A percentile compares a stretch with the other conserved stretches of the same genome.
Conservation (phyloP, 768 basidiomycete species). For the Leccinum rimulosum region DNA sequence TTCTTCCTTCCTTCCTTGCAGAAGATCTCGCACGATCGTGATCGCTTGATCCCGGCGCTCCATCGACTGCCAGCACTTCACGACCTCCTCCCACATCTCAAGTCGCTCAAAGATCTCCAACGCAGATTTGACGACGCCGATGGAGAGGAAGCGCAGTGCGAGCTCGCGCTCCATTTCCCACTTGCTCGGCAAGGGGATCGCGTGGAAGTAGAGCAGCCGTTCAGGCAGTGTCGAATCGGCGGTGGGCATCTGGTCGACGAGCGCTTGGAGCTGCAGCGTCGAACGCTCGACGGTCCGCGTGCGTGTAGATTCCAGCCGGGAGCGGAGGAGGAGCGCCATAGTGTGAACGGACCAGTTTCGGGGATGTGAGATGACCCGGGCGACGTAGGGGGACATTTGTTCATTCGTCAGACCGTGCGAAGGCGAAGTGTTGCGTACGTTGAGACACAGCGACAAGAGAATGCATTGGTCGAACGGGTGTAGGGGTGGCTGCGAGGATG, state of each 20-base stretch:
- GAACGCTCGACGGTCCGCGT: slow-evolving; percentile 93
- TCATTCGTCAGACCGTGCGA: slow-evolving; percentile 86
- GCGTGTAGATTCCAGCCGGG: slow-evolving; percentile 83
- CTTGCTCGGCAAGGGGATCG: slow-evolving; percentile 77
- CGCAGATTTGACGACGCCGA: slow-evolving; percentile 89
- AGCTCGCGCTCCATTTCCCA: slow-evolving; percentile 96
- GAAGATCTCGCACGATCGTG: slow-evolving; percentile 76
- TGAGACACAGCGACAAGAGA: slow-evolving; percentile 86
- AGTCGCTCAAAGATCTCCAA: slow-evolving; percentile 91
- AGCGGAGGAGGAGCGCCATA: slow-evolving; percentile 91
- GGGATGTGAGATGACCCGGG: slow-evolving; percentile 86
- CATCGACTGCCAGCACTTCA: slow-evolving; percentile 80
- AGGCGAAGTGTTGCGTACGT: slow-evolving; percentile 86
- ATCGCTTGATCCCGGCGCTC: slow-evolving; percentile 79
- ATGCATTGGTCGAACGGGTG: slow-evolving; percentile 94
- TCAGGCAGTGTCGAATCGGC: slow-evolving; percentile 72
- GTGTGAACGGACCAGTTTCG: slow-evolving; percentile 96
- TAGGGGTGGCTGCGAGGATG: slow-evolving; percentile 78
- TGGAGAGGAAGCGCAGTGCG: slow-evolving; percentile 73
- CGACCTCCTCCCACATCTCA: slow-evolving; percentile 99
- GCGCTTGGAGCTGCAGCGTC: slow-evolving; percentile 87
- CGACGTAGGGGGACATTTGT: slow-evolving; percentile 91
- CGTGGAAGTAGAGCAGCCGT: slow-evolving; percentile 77
- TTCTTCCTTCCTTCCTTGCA: slow-evolving; percentile 84
- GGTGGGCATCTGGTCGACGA: slow-evolving; percentile 96